Percentiles rank a stretch among this genome's conserved stretches.
phyloP scores from a whole-genome alignment of 164 flowering plant species.

The Nelumbo lutea region DNA sequence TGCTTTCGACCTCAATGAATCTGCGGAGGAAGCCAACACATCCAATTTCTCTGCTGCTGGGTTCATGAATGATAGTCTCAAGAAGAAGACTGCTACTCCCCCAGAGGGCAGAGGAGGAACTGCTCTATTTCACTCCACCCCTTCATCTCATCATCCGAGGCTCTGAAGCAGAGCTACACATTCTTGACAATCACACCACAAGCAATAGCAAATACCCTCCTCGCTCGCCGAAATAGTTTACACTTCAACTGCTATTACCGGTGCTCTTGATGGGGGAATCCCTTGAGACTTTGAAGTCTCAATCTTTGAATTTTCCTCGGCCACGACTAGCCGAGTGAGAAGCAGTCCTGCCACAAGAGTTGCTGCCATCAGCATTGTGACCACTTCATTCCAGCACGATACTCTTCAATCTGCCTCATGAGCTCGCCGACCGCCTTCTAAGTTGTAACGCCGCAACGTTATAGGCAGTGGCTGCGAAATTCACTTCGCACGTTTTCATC shows the following conservation, averaged over 20 bases:
- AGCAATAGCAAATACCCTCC: neutral
- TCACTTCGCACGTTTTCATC: too few species aligned
- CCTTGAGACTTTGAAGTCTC: constrained; percentile 26
- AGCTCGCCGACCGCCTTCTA: too few species aligned
- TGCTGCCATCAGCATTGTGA: constrained; percentile 66
- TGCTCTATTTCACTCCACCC: constrained; percentile 4
- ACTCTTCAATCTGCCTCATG: too few species aligned
- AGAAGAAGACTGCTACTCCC: too few species aligned
- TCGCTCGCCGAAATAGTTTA: constrained; percentile 10
- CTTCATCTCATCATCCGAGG: constrained; percentile 11
- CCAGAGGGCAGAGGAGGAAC: neutral
- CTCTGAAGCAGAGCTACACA: neutral
- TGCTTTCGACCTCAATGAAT: too few species aligned
- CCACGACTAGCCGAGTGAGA: constrained; percentile 51
- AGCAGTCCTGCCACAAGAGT: constrained; percentile 66
- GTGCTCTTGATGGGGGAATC: constrained; percentile 10
- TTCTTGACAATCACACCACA: neutral
- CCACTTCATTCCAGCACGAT: constrained; percentile 57
- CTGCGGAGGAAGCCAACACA: too few species aligned
- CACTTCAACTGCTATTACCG: constrained; percentile 15
- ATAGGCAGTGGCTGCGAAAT: too few species aligned
- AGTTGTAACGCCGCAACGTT: too few species aligned
- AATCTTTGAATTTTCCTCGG: constrained; percentile 59
- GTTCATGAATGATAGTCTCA: too few species aligned
- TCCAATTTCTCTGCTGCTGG: too few species aligned